phyloP scores from a whole-genome alignment of 1,284 basidiomycete species.

The Coniferiporia weirii region DNA sequence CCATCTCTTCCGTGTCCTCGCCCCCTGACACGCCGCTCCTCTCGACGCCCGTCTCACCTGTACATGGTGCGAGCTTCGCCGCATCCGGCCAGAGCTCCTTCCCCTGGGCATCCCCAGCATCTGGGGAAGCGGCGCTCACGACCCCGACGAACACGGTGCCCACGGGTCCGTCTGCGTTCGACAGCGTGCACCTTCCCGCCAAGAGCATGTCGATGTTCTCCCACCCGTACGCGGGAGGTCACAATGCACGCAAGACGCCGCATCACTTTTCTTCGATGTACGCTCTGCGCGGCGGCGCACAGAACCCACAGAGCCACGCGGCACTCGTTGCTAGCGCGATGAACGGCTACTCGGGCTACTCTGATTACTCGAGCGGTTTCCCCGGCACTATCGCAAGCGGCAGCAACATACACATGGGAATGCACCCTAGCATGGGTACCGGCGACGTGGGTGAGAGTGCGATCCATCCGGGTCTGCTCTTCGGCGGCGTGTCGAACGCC shows the following conservation, averaged over 20 bases:
- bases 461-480: conserved; percentile 60
- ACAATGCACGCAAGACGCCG: neutral
- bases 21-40: conserved; percentile 18
- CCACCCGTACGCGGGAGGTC: conserved; percentile 1
- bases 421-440: neutral
- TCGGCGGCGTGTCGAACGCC: conserved; percentile 19
- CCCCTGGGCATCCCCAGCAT: conserved; percentile 1
- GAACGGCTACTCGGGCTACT: conserved; percentile 46
- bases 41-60: conserved; percentile 10
- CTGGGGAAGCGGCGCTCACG: neutral
- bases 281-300: neutral
- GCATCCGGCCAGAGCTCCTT: neutral
- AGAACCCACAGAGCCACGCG: conserved; percentile 1
- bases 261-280: neutral
- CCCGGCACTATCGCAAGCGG: conserved; percentile 43
- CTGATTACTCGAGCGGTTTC: conserved; percentile 58
- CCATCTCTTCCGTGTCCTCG: conserved; percentile 6
- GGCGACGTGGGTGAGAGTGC: too few relatives aligned
- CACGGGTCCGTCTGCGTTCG: conserved; percentile 12
- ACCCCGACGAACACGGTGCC: neutral
- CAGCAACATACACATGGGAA: neutral
- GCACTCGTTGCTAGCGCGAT: conserved; percentile 25
- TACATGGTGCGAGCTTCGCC: neutral
- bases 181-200: conserved; percentile 7
- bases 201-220: conserved; percentile 1